Conservation (phyloP, 768 basidiomycete species). For the Lactarius psammicola region DNA sequence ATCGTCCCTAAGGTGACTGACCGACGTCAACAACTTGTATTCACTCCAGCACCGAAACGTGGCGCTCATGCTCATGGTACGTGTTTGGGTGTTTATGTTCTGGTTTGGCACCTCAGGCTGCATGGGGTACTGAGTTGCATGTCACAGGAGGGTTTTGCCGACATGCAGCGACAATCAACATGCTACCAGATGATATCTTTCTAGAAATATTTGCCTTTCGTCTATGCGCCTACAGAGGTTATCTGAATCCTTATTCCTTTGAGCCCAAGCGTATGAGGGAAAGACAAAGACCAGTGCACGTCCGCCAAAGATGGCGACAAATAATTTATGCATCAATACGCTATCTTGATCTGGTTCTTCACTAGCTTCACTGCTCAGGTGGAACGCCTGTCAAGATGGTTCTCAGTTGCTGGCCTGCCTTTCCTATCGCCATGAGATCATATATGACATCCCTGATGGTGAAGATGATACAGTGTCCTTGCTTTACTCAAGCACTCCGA, state of each 20-base stretch:
- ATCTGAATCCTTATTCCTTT: no score
- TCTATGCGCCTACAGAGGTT: no score
- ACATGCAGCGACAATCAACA: background rate
- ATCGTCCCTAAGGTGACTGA: no score
- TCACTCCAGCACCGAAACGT: background rate
- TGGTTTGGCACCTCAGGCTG: background rate
- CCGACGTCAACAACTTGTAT: background rate
- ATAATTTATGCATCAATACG: background rate
- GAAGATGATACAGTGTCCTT: background rate
- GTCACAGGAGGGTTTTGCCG: background rate
- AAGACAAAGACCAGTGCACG: background rate
- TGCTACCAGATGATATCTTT: background rate
- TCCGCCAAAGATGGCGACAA: background rate
- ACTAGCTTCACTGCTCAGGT: background rate
- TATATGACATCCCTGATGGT: background rate
- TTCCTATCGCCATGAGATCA: background rate
- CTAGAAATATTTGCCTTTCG: background rate
- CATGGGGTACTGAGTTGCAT: background rate
- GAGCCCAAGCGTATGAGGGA: no score
- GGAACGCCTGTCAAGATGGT: background rate
- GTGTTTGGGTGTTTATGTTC: no score
- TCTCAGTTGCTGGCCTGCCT: background rate
- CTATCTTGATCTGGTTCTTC: background rate
- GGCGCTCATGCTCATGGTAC: no score
- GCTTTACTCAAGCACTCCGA: background rate